Conservation (phyloP, 2,329 filamentous ascomycete species). For the Colletotrichum sp. region DNA sequence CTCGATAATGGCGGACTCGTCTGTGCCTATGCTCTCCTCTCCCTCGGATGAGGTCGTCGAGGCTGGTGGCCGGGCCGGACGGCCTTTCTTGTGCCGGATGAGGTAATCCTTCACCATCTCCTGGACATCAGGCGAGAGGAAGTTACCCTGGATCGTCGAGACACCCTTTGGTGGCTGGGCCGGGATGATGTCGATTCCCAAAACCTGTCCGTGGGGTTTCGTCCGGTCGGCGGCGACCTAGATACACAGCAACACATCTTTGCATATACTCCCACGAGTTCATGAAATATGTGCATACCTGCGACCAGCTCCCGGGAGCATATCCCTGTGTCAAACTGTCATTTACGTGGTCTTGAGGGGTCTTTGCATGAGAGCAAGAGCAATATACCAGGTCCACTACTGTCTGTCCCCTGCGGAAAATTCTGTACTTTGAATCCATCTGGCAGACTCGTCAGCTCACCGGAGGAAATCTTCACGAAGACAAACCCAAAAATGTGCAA, state of each 20-base stretch:
- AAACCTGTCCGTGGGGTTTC: slow-evolving; percentile 75
- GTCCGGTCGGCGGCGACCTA: slow-evolving; percentile 84
- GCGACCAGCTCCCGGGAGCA: slow-evolving; percentile 76
- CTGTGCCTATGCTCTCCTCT: slow-evolving; percentile 19
- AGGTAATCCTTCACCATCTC: slow-evolving; percentile 80
- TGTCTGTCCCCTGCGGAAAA: slow-evolving; percentile 83
- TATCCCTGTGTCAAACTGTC: slow-evolving; percentile 65
- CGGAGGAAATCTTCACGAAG: not conserved
- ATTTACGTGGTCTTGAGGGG: not conserved
- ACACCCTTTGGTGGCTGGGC: slow-evolving; percentile 89
- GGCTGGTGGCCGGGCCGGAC: slow-evolving; percentile 34
- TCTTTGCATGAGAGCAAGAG: not conserved
- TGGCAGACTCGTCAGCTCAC: slow-evolving; percentile 36
- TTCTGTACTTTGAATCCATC: slow-evolving; percentile 81
- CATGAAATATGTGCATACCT: slow-evolving; percentile 45
- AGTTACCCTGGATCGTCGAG: slow-evolving; percentile 95
- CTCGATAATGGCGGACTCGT: slow-evolving; percentile 31
- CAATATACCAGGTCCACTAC: slow-evolving; percentile 82
- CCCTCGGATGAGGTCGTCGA: not conserved
- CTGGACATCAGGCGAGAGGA: slow-evolving; percentile 78
- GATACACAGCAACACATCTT: not conserved
- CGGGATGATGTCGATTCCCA: slow-evolving; percentile 94
- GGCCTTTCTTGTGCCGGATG: slow-evolving; percentile 61
- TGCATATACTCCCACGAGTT: not conserved
- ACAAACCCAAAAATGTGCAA: slow-evolving; percentile 14